Conservation (phyloP, 192 early-diverging fungal species). For the Backusella morwellensis region DNA sequence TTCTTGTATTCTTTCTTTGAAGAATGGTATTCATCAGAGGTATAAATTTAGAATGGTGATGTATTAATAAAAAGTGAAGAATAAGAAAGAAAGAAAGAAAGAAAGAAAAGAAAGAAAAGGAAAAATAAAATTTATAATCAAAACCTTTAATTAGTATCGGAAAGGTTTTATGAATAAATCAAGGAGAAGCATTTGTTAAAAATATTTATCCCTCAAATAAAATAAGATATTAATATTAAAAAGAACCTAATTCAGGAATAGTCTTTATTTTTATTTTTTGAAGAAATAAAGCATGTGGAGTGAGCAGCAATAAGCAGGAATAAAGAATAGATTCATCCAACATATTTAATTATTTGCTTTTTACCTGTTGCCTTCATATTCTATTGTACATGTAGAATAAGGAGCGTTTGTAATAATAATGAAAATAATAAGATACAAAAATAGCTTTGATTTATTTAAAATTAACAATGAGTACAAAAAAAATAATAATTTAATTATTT, state of each 20-base stretch:
- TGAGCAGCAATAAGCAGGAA: not conserved
- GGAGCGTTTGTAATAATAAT: not conserved
- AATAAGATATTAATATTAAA: not conserved
- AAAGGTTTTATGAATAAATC: not conserved
- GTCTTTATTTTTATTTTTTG: not conserved
- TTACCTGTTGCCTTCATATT: not conserved
- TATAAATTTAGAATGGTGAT: not conserved
- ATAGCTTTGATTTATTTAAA: not conserved
- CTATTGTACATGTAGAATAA: not conserved
- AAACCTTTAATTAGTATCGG: not conserved
- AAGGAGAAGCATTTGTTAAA: not conserved
- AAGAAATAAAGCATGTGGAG: not conserved
- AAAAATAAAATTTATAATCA: not conserved
- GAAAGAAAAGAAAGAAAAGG: not conserved
- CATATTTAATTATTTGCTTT: not conserved
- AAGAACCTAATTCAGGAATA: not conserved
- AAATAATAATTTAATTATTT: not conserved
- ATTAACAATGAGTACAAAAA: not conserved
- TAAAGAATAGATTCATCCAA: not conserved
- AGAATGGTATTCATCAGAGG: not conserved
- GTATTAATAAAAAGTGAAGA: not conserved
- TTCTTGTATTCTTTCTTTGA: not conserved
- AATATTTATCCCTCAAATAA: not conserved
- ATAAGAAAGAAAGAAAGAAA: not conserved
- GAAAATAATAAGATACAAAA: not conserved